Evolutionary conservation across 1,139 yeast species (phyloP).

Genomic region (Casaregolazyma lundiana): DNA sequence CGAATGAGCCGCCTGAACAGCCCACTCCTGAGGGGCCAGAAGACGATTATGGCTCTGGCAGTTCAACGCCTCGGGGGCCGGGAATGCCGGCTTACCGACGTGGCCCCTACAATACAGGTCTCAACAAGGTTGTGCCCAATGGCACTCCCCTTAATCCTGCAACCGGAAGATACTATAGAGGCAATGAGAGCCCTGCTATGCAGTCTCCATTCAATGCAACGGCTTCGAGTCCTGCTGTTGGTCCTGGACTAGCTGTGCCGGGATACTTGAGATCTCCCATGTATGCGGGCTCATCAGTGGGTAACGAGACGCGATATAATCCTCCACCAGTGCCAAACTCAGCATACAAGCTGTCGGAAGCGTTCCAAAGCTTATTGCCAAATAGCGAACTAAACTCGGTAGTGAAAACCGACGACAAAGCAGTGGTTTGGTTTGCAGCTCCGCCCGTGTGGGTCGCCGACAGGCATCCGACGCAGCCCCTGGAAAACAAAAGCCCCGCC

Average conservation of each 20-base stretch:
- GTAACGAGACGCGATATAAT: conserved; percentile 18
- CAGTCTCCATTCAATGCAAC: background rate
- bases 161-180: conserved; percentile 3
- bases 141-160: conserved; percentile 3
- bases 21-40: conserved; percentile 46
- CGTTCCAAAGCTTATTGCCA: conserved; percentile 24
- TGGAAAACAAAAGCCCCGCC: conserved; percentile 15
- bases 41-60: conserved; percentile 33
- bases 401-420: conserved; percentile 25
- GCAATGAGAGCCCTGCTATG: conserved; percentile 1
- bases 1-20: conserved; percentile 65
- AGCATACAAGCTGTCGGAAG: conserved; percentile 28
- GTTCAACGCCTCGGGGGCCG: conserved; percentile 18
- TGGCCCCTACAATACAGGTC: background rate
- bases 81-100: conserved; percentile 2
- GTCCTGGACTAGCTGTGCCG: conserved; percentile 10
- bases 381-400: conserved; percentile 24
- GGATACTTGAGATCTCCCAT: conserved; percentile 10
- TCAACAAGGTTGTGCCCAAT: background rate
- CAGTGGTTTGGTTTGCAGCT: conserved; percentile 73
- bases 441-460: conserved; percentile 63
- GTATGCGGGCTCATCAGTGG: conserved; percentile 15
- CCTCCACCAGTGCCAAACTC: conserved; percentile 27
- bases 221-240: background rate
- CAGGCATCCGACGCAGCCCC: conserved; percentile 39